phyloP scores from a whole-genome alignment of 805 yeast genomes.

The Ascoidea tarda region DNA sequence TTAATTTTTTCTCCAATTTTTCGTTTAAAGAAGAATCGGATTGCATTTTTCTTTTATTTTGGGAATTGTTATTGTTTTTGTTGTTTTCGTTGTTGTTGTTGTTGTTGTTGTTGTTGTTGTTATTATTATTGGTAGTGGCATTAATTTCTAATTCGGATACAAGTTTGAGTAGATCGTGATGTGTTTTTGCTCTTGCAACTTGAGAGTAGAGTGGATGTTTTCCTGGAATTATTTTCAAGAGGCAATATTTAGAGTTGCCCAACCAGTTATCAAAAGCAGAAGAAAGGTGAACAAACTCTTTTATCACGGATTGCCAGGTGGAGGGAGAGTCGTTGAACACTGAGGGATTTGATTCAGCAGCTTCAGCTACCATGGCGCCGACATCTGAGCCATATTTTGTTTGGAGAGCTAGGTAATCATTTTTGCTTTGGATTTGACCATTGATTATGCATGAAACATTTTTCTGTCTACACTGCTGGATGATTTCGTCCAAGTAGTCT shows the following conservation, averaged over 20 bases:
- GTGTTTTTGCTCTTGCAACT: constrained; percentile 40
- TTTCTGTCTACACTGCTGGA: constrained; percentile 41
- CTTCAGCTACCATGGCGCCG: constrained; percentile 93
- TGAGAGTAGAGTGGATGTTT: constrained; percentile 43
- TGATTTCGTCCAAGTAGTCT: constrained; percentile 48
- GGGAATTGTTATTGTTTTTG: no score
- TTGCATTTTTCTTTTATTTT: no score
- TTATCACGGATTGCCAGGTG: constrained; percentile 40
- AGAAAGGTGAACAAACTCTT: constrained; percentile 44
- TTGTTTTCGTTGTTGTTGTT: no score
- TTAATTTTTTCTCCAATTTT: no score
- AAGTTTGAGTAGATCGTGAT: constrained; percentile 5
- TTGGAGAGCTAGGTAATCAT: constrained; percentile 40
- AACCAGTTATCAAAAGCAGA: constrained; percentile 41
- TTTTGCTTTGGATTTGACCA: constrained; percentile 51
- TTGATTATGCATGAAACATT: constrained; percentile 68
- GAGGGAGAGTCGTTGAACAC: constrained; percentile 37
- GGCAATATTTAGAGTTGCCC: constrained; percentile 70
- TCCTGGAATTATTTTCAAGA: constrained; percentile 70
- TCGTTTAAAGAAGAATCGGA: no score
- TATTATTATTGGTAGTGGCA: no score
- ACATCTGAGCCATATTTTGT: constrained; percentile 37
- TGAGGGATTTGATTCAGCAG: constrained; percentile 79
- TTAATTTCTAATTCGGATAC: no score
- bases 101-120: no score